Evolutionary conservation across 495 filamentous ascomycete species (phyloP).

Genomic region (Hypoxylon fragiforme): DNA sequence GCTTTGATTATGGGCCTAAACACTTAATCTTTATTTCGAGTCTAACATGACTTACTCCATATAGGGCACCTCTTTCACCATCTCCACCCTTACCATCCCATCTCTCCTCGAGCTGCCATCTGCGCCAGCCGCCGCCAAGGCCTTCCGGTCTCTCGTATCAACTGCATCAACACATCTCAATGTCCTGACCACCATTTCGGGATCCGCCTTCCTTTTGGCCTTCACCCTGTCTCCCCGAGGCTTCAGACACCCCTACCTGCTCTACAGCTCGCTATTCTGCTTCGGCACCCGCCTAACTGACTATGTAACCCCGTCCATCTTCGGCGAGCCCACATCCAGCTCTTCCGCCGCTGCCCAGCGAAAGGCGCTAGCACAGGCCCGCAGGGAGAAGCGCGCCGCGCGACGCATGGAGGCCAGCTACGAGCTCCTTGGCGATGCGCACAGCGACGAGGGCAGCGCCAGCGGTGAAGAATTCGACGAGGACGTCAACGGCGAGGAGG

Average conservation of each 20-base stretch:
- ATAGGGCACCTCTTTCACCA: conserved; percentile 83
- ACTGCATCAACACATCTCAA: conserved; percentile 61
- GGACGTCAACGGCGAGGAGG: conserved; percentile 78
- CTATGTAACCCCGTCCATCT: conserved; percentile 57
- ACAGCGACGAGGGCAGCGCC: conserved; percentile 52
- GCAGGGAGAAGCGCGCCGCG: conserved; percentile 33
- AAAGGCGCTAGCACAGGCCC: conserved; percentile 25
- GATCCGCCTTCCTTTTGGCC: conserved; percentile 68
- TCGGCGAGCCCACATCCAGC: conserved; percentile 30
- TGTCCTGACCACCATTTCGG: conserved; percentile 63
- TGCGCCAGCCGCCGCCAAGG: conserved; percentile 63
- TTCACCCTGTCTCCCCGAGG: conserved; percentile 71
- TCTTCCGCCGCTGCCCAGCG: conserved; percentile 28
- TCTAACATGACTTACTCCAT: neutral
- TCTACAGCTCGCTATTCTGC: conserved; percentile 72
- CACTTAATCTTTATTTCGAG: no score
- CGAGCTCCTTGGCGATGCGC: conserved; percentile 61
- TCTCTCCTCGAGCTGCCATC: conserved; percentile 76
- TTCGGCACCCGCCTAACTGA: conserved; percentile 59
- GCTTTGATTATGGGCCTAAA: no score
- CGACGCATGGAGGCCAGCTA: conserved; percentile 60
- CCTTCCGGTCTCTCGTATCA: conserved; percentile 64
- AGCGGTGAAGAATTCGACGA: conserved; percentile 54
- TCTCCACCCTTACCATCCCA: conserved; percentile 71
- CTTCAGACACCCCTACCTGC: conserved; percentile 78